Base-by-base conservation (phyloP, 495 filamentous ascomycete genomes). In the Glonium stellatum region DNA sequence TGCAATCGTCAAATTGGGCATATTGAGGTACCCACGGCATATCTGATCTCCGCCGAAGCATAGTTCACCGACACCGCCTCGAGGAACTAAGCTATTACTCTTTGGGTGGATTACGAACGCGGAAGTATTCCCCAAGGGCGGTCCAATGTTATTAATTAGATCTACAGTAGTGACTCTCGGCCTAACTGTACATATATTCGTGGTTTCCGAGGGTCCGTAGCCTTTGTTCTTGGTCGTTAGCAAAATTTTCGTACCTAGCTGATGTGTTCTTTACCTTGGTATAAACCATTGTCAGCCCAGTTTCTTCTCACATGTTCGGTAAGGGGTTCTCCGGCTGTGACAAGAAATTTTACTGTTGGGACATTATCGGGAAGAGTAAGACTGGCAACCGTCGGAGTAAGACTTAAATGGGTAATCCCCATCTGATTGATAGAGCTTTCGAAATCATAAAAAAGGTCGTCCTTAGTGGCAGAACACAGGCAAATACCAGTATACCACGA, bases 21-120 rank as follows among this genome's bases (percentile, higher is more conserved):
- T 75, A 49, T 80, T 78, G 36, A 91, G 74, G 67, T 92, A 92
- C 5, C 86, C 88, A n/a, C 78, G 76, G 52, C 82, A 76, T 35
- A 92, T 79, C 73, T 92, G 88, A 48, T 85, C 82, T 0, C 89
- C 89, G n/a, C 87, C 89, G 69, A 91, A 90, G 62, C 83, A 89
- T n/a, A 92, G 71, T 69, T 92, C 87, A 18, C 89, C 89, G 41
- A 87, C 71, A 51, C 78, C 83, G n/a, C 89, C 89, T 0, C 78
- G 63, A 0, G 87, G 87, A 8, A 87, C 69, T 1, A 83, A 36
- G 4, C 71, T 34, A 5, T 51, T 22, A 10, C 41, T 52, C 0
- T 21, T 34, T 36, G 74, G 63, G 8, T 71, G 71, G 12, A 89
- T 61, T 15, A 92, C 79, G 61, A 92, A 85, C 0, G 80, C 80